phyloP scores from a whole-genome alignment of 2,329 filamentous ascomycete genomes.

The Dothistroma septosporum region DNA sequence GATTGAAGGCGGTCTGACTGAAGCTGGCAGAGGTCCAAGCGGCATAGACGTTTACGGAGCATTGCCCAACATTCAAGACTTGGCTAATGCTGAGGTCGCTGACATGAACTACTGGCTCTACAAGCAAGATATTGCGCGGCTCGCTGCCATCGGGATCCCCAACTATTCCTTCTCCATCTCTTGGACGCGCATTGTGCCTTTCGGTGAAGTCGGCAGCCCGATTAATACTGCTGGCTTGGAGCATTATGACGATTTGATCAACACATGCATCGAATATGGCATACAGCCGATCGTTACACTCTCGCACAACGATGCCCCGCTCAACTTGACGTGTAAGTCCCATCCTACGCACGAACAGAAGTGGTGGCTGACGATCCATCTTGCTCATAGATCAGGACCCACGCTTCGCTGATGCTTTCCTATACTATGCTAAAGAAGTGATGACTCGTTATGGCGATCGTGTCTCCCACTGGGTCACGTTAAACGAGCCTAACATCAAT shows the following conservation, averaged over 20 bases:
- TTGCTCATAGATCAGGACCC: slow-evolving; percentile 21
- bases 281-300: slow-evolving; percentile 46
- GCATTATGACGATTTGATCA: slow-evolving; percentile 49
- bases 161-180: slow-evolving; percentile 44
- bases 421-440: slow-evolving; percentile 39
- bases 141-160: slow-evolving; percentile 39
- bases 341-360: background rate
- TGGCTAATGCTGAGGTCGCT: slow-evolving; percentile 27
- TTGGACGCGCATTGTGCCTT: slow-evolving; percentile 50
- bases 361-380: background rate
- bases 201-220: slow-evolving; percentile 43
- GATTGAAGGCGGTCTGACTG: slow-evolving; percentile 32
- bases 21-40: slow-evolving; percentile 30
- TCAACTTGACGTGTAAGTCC: slow-evolving; percentile 30
- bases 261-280: slow-evolving; percentile 40
- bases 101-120: slow-evolving; percentile 19
- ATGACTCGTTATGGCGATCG: slow-evolving; percentile 39
- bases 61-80: slow-evolving; percentile 20
- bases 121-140: slow-evolving; percentile 27
- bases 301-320: slow-evolving; percentile 42
- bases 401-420: slow-evolving; percentile 36
- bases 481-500: slow-evolving; percentile 39
- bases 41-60: slow-evolving; percentile 17
- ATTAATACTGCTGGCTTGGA: slow-evolving; percentile 46
- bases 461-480: slow-evolving; percentile 40